Evolutionary conservation across 306 rosid species (phyloP).

Genomic region (Pachyrhizus erosus): DNA sequence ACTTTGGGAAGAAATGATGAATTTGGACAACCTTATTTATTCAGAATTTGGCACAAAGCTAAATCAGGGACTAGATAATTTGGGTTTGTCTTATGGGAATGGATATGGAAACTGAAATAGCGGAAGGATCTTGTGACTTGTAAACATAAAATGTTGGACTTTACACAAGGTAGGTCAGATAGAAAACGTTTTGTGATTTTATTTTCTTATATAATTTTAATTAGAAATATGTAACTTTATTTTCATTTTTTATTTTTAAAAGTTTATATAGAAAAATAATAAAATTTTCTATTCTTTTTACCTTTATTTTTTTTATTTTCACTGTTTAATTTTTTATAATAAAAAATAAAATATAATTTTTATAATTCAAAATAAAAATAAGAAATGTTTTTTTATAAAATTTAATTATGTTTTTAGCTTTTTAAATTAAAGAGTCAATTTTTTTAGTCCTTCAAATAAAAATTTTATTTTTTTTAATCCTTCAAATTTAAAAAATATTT

Average conservation of each 20-base stretch:
- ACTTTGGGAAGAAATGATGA: not conserved
- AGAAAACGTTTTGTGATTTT: not conserved
- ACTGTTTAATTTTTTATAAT: no score
- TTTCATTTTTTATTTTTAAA: no score
- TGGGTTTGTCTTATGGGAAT: not conserved
- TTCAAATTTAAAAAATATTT: no score
- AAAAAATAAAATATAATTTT: no score
- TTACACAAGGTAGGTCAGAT: not conserved
- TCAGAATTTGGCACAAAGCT: slow-evolving; percentile 10
- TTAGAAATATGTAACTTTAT: not conserved
- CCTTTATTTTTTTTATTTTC: no score
- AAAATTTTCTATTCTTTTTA: no score
- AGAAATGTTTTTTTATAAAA: no score
- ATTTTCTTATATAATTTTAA: not conserved
- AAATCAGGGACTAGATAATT: not conserved
- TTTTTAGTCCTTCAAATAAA: no score
- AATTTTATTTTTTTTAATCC: no score
- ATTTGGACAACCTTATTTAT: not conserved
- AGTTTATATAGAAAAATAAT: no score
- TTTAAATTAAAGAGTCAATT: no score
- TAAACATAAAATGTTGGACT: not conserved
- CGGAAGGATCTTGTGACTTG: not conserved
- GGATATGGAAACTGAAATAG: not conserved
- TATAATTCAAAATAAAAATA: not conserved
- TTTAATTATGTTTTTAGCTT: no score